These are phyloP conservation scores for Boeremia lycopersici DNA, from an alignment of 2,329 filamentous ascomycete genomes.

Conservation along the genomic window DNA sequence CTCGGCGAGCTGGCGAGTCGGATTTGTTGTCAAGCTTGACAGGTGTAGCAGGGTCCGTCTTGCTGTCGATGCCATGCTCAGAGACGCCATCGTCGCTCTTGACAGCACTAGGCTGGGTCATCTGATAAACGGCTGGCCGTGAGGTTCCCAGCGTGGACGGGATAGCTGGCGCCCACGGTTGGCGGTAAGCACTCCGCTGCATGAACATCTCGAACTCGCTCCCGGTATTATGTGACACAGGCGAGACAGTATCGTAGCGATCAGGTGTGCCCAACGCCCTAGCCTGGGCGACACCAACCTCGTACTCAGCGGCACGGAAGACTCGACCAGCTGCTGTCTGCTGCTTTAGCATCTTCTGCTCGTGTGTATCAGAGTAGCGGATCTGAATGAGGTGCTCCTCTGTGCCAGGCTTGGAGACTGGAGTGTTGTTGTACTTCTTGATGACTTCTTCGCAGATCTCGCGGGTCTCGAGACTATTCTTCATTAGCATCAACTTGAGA, in stretches of 20 bases:
- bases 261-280: constrained; percentile 42
- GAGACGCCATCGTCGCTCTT: constrained; percentile 39
- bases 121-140: constrained; percentile 36
- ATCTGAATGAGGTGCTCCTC: constrained; percentile 87
- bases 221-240: constrained; percentile 37
- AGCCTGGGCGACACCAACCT: constrained; percentile 50
- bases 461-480: constrained; percentile 79
- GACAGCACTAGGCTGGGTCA: constrained; percentile 31
- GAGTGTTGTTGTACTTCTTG: constrained; percentile 77
- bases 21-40: constrained; percentile 37
- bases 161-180: constrained; percentile 43
- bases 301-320: constrained; percentile 94
- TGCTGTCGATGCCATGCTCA: constrained; percentile 37
- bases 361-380: constrained; percentile 94
- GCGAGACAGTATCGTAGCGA: constrained; percentile 43
- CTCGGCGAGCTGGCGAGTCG: constrained; percentile 33
- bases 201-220: constrained; percentile 50
- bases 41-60: constrained; percentile 44
- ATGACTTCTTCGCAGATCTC: constrained; percentile 92
- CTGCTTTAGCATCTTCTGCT: constrained; percentile 95
- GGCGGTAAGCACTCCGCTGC: constrained; percentile 39
- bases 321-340: constrained; percentile 94
- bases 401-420: constrained; percentile 62
- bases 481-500: background rate
- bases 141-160: constrained; percentile 44